Conservation (phyloP, 2,329 filamentous ascomycete genomes). For the Elsinoe perseae region DNA sequence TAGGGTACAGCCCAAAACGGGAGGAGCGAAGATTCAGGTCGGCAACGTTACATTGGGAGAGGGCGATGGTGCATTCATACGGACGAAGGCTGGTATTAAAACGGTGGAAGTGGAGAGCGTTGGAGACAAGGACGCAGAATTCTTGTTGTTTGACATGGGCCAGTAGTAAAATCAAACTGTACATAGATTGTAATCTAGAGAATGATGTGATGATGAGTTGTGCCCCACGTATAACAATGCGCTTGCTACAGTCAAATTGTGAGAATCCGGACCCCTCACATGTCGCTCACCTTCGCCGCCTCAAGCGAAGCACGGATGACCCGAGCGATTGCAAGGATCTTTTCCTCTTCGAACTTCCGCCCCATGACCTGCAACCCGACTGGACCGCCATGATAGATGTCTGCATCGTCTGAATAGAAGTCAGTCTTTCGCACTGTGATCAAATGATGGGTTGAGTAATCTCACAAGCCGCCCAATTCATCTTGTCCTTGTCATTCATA, state of each 20-base stretch:
- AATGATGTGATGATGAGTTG: too few species aligned
- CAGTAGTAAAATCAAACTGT: constrained; percentile 18
- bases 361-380: constrained; percentile 34
- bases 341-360: constrained; percentile 33
- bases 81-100: constrained; percentile 38
- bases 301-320: not conserved
- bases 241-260: too few species aligned
- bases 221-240: too few species aligned
- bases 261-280: too few species aligned
- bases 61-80: constrained; percentile 74
- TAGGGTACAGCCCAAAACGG: constrained; percentile 51
- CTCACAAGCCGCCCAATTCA: constrained; percentile 18
- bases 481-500: constrained; percentile 25
- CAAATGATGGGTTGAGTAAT: not conserved
- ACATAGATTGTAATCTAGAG: not conserved
- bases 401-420: constrained; percentile 30
- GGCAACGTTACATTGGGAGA: constrained; percentile 61
- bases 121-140: constrained; percentile 40
- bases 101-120: constrained; percentile 41
- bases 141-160: constrained; percentile 45
- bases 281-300: not conserved
- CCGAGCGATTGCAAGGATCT: constrained; percentile 31
- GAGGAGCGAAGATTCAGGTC: constrained; percentile 63
- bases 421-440: not conserved
- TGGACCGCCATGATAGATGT: constrained; percentile 34